Conservation (phyloP, 2,329 filamentous ascomycete genomes). For the Scleromitrula shiraiana region DNA sequence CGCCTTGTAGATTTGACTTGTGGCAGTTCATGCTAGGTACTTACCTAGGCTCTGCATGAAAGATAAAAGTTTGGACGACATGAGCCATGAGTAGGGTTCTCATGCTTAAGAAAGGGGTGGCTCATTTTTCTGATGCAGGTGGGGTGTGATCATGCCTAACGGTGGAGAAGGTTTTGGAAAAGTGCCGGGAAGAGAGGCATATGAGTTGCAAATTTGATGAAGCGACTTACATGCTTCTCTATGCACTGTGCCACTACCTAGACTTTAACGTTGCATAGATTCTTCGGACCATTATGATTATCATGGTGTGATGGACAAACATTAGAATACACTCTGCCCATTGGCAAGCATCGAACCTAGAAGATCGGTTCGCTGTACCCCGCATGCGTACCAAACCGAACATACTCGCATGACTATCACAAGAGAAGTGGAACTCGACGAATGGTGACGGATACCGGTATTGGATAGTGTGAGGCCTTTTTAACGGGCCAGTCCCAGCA, state of each 20-base stretch:
- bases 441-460: constrained; percentile 3
- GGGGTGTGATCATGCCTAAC: neutral
- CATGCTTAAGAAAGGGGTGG: no score
- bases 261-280: no score
- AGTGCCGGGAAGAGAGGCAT: neutral
- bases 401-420: constrained; percentile 1
- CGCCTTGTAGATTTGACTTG: no score
- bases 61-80: no score
- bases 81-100: no score
- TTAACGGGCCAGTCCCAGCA: neutral
- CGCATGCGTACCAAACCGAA: constrained; percentile 2
- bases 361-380: constrained; percentile 8
- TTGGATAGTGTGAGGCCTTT: neutral
- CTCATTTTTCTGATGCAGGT: no score
- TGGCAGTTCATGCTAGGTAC: no score
- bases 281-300: no score
- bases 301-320: neutral
- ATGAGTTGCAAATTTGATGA: neutral
- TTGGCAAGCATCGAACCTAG: neutral
- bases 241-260: no score
- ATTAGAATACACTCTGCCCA: neutral
- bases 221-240: neutral
- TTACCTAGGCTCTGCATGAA: no score
- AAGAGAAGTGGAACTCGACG: neutral
- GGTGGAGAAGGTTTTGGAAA: neutral